phyloP scores from a whole-genome alignment of 2,329 filamentous ascomycete genomes.

The Monilinia fructicola region DNA sequence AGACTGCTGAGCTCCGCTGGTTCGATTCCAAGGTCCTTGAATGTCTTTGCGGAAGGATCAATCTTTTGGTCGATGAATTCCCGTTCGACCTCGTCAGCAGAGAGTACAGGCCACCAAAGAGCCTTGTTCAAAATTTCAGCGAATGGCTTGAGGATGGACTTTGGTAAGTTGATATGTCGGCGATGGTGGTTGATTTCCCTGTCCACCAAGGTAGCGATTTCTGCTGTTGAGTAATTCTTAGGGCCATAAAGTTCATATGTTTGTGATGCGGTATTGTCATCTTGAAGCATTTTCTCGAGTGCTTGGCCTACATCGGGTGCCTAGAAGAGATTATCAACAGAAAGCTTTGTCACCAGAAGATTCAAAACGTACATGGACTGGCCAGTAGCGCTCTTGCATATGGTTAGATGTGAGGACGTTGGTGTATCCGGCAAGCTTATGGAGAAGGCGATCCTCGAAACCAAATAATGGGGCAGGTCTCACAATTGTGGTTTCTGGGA shows the following conservation, averaged over 20 bases:
- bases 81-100: constrained; percentile 81
- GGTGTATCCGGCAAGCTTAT: constrained; percentile 75
- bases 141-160: constrained; percentile 71
- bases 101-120: constrained; percentile 86
- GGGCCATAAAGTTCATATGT: constrained; percentile 95
- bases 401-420: constrained; percentile 90
- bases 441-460: constrained; percentile 88
- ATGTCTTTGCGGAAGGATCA: constrained; percentile 89
- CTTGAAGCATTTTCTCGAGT: constrained; percentile 84
- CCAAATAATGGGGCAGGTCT: constrained; percentile 92
- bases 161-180: constrained; percentile 88
- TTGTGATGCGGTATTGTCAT: constrained; percentile 85
- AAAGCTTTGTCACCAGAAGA: background rate
- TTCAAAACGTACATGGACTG: constrained; percentile 69
- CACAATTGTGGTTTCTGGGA: constrained; percentile 95
- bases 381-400: constrained; percentile 87
- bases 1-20: constrained; percentile 81
- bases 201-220: constrained; percentile 86
- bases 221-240: constrained; percentile 83
- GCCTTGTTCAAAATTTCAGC: constrained; percentile 74
- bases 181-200: constrained; percentile 88
- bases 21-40: constrained; percentile 88
- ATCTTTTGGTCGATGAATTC: constrained; percentile 94
- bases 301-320: constrained; percentile 87
- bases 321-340: constrained; percentile 45